phyloP scores from a whole-genome alignment of 371 early-diverging fungal genomes.

The Parasitella parasitica region DNA sequence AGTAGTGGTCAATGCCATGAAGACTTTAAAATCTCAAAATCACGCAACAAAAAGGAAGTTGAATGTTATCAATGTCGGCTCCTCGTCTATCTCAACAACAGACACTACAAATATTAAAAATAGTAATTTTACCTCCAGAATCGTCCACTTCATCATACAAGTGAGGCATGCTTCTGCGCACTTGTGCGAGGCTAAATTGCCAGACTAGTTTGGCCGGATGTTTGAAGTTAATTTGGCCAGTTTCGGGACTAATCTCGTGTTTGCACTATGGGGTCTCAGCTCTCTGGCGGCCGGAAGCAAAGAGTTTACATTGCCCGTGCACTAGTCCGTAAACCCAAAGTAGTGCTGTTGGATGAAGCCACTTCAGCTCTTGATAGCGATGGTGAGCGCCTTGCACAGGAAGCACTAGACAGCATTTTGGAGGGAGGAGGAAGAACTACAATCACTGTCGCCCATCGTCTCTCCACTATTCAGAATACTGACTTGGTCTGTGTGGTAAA shows the following conservation, averaged over 20 bases:
- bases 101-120: too few species aligned
- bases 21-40: slow-evolving; percentile 22
- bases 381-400: slow-evolving; percentile 86
- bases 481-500: slow-evolving; percentile 76
- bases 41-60: slow-evolving; percentile 17
- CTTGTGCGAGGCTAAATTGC: too few species aligned
- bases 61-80: slow-evolving; percentile 7
- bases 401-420: slow-evolving; percentile 76
- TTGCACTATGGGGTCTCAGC: slow-evolving; percentile 72
- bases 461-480: slow-evolving; percentile 74
- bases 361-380: slow-evolving; percentile 91
- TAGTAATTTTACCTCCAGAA: too few species aligned
- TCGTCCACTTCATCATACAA: too few species aligned
- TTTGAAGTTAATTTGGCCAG: too few species aligned
- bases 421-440: slow-evolving; percentile 62
- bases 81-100: too few species aligned
- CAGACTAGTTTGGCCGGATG: too few species aligned
- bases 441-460: slow-evolving; percentile 69
- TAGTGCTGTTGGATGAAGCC: slow-evolving; percentile 96
- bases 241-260: too few species aligned
- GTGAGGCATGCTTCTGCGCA: too few species aligned
- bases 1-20: slow-evolving; percentile 25
- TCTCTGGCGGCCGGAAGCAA: slow-evolving; percentile 76
- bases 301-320: slow-evolving; percentile 73
- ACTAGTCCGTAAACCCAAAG: slow-evolving; percentile 77